Conservation (phyloP, 208 protist species). For the Novymonas esmeraldas region DNA sequence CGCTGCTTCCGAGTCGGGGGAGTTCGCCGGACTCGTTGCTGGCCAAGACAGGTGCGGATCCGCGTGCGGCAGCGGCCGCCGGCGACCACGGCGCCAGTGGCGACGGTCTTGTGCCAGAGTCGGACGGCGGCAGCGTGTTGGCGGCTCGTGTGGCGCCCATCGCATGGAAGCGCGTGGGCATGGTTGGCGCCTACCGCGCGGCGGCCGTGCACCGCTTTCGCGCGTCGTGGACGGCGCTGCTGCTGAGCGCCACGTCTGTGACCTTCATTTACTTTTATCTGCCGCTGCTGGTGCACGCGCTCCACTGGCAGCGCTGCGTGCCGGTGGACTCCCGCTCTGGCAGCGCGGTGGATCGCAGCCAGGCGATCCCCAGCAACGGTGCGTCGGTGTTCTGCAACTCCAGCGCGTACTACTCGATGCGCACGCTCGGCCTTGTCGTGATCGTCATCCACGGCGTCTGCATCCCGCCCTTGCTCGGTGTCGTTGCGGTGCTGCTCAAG, state of each 20-base stretch:
- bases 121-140: not conserved
- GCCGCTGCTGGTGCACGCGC: constrained; percentile 13
- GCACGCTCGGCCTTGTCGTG: constrained; percentile 16
- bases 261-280: constrained; percentile 24
- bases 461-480: not conserved
- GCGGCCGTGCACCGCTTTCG: constrained; percentile 32
- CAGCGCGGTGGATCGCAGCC: not conserved
- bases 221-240: constrained; percentile 22
- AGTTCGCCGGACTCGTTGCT: not conserved
- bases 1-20: not conserved
- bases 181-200: constrained; percentile 26
- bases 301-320: constrained; percentile 30
- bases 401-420: constrained; percentile 6
- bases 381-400: constrained; percentile 16
- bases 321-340: not conserved
- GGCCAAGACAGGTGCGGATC: not conserved
- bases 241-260: constrained; percentile 21
- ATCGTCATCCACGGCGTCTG: constrained; percentile 24
- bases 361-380: constrained; percentile 5
- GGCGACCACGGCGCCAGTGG: not conserved
- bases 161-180: constrained; percentile 16
- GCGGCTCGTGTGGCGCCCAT: not conserved
- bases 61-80: not conserved
- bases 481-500: not conserved
- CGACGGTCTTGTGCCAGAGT: not conserved